Evolutionary conservation across 345 rosid genomes (phyloP).

Genomic region (Corymbia maculata): DNA sequence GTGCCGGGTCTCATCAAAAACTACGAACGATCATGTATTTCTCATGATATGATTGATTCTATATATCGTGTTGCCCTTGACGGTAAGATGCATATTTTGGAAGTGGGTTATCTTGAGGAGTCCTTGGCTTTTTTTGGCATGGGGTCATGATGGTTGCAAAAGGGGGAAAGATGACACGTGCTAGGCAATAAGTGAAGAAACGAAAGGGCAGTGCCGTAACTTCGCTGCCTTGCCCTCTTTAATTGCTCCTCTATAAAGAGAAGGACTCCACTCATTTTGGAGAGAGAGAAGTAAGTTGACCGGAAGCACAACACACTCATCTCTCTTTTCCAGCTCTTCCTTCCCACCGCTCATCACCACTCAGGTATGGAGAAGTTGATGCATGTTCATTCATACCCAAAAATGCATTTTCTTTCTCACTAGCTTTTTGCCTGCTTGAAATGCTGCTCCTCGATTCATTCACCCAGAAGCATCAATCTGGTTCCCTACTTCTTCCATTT

Average conservation of each 20-base stretch:
- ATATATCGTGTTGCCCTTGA: fast-evolving
- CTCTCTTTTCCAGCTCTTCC: background rate
- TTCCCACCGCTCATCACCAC: background rate
- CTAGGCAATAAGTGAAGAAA: background rate
- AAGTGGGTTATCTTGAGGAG: background rate
- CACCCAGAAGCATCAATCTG: background rate
- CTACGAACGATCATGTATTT: too few relatives aligned
- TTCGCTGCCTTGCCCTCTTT: background rate
- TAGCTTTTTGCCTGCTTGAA: background rate
- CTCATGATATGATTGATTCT: background rate
- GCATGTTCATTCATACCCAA: background rate
- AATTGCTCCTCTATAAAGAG: background rate
- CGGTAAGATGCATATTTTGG: background rate
- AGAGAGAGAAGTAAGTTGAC: background rate
- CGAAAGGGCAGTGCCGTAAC: background rate
- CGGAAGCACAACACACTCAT: background rate
- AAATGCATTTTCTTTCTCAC: background rate
- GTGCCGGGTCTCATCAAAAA: background rate
- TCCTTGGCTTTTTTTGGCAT: background rate
- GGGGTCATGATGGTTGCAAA: background rate
- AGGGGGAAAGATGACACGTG: background rate
- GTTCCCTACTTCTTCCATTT: background rate
- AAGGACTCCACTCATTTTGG: background rate
- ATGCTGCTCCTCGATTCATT: background rate
- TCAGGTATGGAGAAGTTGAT: background rate